Evolutionary conservation across 257 asterid genomes (phyloP), one percentile per base, ranked within the genome.

Genomic region (Nicotiana tomentosiformis): DNA sequence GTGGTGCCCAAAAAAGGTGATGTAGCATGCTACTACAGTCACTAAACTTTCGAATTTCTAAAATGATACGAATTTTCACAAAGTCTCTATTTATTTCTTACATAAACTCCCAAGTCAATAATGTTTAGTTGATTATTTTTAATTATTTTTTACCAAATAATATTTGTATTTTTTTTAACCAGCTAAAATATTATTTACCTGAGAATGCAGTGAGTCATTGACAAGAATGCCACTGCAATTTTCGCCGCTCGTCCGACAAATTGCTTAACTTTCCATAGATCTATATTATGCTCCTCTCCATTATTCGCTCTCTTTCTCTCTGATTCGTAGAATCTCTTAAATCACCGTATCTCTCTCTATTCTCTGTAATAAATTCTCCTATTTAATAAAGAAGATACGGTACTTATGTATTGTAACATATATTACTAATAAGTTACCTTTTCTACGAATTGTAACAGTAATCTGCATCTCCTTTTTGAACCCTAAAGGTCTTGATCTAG

Each of bases 401-500:
- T 72, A 23, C 37, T 20, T 35, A 4, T 43, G 60, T 70, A 43
- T 43, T 43, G 60, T 72, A 55, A 55, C n/a, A 20, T 39, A 37
- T 67, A 68, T 1, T 66, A 66, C 18, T 16, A 68, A 70, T 11
- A 70, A 6, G 1, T 72, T 46, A 23, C 37, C 57, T 72, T 72
- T 20, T 30, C 10, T 39, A 70, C 4, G 2, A 39, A 70, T 70
- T 43, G 82, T 37, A 78, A 78, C 83, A 82, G 64, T 81, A 43
- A 23, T 72, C 39, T 18, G 60, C 65, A 8, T 43, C 51, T 43
- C 66, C 43, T 68, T 78, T 46, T 16, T 77, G 58, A 82, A 61
- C 85, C 77, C 80, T 23, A 82, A 81, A 74, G 53, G 20, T 57
- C 20, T 62, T 74, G 90, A 89, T 87, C 88, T 87, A 86, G 92